Evolutionary conservation across 2,329 filamentous ascomycete species (phyloP), one percentile per base, ranked within the genome.

Genomic region (Hypoxylon sp.): DNA sequence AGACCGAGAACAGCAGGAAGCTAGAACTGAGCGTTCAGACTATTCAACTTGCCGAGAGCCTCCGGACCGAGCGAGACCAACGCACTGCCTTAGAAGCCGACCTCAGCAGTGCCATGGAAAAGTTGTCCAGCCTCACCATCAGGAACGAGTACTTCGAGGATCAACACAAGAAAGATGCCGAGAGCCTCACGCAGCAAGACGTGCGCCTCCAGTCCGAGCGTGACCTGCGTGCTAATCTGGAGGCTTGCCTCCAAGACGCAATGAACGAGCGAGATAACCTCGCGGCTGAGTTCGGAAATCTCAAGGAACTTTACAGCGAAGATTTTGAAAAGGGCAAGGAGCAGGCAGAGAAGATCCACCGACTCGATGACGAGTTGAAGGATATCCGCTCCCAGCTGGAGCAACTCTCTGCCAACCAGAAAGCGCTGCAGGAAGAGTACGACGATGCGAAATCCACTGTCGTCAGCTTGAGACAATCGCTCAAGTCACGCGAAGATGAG

Each of bases 1-100:
- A 6, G 23, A 21, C 26, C 11, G n/a, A n/a, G n/a, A 17, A 10
- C 18, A 47, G 10, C 17, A 48, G 26, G 37, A 46, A 61, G 33
- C 53, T 29, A 18, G 33, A 10, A 3, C 38, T 57, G n/a, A 38
- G 26, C 21, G 33, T 54, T 9, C 53, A 57, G 35, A 48, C 49
- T 8, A 57, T 61, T 35, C 38, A 61, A 11, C 41, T 61, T 2
- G 58, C 58, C 27, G 49, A 54, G 27, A 24, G 55, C 20, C 48
- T 61, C 11, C 40, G 53, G 24, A 45, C 42, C 23, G 45, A 61
- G 31, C 48, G 27, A 26, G 48, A 61, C 18, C n/a, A 43, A 23
- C 41, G 26, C n/a, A 38, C 7, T 2, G 43, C 40, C 20, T 18
- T 57, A 17, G 58, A 61, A 42, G 40, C 38, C 41, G 43, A 40